These are phyloP conservation scores for Agaricales sp. DNA, from an alignment of 1,284 basidiomycete genomes.

Conservation along the genomic window DNA sequence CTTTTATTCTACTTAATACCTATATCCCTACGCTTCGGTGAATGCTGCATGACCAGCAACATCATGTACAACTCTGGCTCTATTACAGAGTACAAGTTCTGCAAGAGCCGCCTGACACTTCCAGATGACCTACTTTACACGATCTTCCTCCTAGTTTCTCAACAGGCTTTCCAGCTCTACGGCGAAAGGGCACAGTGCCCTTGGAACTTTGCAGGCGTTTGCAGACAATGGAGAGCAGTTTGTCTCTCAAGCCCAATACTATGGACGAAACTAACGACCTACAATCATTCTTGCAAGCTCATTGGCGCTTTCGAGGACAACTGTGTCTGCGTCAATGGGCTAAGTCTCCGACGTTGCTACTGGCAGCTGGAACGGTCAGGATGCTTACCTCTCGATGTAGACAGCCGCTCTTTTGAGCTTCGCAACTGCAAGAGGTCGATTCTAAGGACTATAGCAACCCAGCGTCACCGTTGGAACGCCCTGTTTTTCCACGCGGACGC, in stretches of 20 bases:
- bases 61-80: no score
- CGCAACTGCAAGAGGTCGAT: not conserved
- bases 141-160: not conserved
- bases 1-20: no score
- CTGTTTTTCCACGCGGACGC: not conserved
- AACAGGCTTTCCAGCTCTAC: not conserved
- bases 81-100: no score
- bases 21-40: no score
- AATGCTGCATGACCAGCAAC: no score
- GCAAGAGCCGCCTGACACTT: no score
- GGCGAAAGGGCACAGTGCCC: not conserved
- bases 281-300: not conserved
- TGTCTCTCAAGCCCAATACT: not conserved
- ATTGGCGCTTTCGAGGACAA: not conserved
- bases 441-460: not conserved
- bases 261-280: not conserved
- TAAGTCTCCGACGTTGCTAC: not conserved
- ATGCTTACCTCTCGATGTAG: not conserved
- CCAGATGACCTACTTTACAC: not conserved
- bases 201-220: not conserved
- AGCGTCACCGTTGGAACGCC: not conserved
- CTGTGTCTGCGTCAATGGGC: not conserved
- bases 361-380: not conserved
- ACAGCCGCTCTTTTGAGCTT: not conserved
- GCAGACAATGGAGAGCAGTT: not conserved